Percentiles rank a stretch among this genome's conserved stretches.
Evolutionary conservation across 495 filamentous ascomycete genomes (phyloP).

Genomic region (Filosporella fistucella): DNA sequence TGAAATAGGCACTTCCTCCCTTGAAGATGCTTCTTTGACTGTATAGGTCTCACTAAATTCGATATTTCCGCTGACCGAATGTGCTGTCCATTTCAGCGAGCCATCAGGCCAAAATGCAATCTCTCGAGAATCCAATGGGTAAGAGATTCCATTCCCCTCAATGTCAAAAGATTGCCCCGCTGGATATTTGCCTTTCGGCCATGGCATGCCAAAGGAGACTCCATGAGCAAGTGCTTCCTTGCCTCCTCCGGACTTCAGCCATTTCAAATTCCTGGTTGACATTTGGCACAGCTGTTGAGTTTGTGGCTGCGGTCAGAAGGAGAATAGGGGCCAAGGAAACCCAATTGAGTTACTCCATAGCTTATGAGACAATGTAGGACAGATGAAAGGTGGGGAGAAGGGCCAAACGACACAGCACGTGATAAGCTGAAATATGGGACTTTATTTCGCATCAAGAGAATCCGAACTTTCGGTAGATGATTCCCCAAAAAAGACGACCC

Average conservation of each 20-base stretch:
- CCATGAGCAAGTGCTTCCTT: background rate
- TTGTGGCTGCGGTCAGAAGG: too few relatives aligned
- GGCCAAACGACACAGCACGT: too few relatives aligned
- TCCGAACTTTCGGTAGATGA: too few relatives aligned
- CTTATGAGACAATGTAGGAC: too few relatives aligned
- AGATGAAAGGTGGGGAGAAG: too few relatives aligned
- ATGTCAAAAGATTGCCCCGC: background rate
- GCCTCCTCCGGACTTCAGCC: background rate
- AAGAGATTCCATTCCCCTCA: background rate
- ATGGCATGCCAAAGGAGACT: slow-evolving; percentile 3
- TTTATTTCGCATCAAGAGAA: too few relatives aligned
- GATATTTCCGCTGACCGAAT: background rate
- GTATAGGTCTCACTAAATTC: background rate
- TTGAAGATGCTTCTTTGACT: background rate
- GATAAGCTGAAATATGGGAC: too few relatives aligned
- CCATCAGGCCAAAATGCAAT: background rate
- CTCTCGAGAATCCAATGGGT: background rate
- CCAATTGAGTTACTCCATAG: too few relatives aligned
- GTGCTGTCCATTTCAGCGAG: slow-evolving; percentile 3
- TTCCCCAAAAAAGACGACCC: too few relatives aligned
- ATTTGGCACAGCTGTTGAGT: too few relatives aligned
- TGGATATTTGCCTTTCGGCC: background rate
- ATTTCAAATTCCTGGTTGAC: background rate
- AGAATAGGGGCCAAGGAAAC: too few relatives aligned
- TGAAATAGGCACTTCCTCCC: background rate